Percentiles rank a stretch among this genome's conserved stretches.
Evolutionary conservation across 306 rosid species (phyloP).

Genomic region (Hylodesmum podocarpum): DNA sequence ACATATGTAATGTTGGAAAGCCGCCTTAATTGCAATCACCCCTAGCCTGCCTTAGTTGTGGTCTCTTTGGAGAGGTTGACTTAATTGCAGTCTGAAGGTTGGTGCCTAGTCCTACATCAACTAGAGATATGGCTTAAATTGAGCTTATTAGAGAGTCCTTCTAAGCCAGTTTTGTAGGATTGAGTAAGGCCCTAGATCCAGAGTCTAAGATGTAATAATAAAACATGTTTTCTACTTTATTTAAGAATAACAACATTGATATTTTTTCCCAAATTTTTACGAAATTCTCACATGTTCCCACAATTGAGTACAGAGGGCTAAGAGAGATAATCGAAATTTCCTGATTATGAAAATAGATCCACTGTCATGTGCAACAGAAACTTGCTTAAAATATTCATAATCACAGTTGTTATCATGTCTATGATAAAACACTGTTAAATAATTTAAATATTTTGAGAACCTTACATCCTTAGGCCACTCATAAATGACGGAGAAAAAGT

Average conservation of each 20-base stretch:
- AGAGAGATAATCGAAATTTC: slow-evolving; percentile 6
- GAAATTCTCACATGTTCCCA: neutral
- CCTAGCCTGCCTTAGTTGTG: too few relatives aligned
- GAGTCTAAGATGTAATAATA: too few relatives aligned
- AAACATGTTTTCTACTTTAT: neutral
- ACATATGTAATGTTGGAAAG: slow-evolving; percentile 3
- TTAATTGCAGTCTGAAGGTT: too few relatives aligned
- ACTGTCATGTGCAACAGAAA: neutral
- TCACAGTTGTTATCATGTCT: neutral
- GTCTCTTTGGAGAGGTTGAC: too few relatives aligned
- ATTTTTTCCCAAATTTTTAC: slow-evolving; percentile 7
- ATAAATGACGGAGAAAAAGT: slow-evolving; percentile 85
- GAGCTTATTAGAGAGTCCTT: too few relatives aligned
- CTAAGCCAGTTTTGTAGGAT: too few relatives aligned
- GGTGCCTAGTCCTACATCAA: too few relatives aligned
- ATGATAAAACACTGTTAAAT: slow-evolving; percentile 28
- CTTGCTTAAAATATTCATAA: slow-evolving; percentile 14
- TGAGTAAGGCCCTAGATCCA: too few relatives aligned
- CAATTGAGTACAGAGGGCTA: neutral
- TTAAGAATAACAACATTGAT: neutral
- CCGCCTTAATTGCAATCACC: too few relatives aligned
- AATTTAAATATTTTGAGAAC: slow-evolving; percentile 38
- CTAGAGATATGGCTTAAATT: too few relatives aligned
- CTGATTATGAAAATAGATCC: slow-evolving; percentile 7
- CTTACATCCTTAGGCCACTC: slow-evolving; percentile 99